Percentiles rank a stretch among this genome's conserved stretches.
Evolutionary conservation across 2,329 filamentous ascomycete genomes (phyloP).

Genomic region (Diaporthe ilicicola): DNA sequence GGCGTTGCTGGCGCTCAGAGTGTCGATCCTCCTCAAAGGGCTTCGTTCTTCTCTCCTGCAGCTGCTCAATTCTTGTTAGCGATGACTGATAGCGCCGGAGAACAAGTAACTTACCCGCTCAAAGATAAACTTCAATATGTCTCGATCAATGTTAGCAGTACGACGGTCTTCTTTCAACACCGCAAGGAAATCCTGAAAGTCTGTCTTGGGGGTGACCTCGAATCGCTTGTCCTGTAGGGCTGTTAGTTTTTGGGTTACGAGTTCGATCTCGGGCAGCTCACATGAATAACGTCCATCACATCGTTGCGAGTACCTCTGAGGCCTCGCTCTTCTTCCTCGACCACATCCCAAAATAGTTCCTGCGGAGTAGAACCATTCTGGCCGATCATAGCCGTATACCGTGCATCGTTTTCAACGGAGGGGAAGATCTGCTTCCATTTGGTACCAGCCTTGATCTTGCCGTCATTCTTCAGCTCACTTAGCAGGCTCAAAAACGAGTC

Average conservation of each 20-base stretch:
- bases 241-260: constrained; percentile 46
- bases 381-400: constrained; percentile 84
- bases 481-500: constrained; percentile 83
- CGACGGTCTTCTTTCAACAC: constrained; percentile 87
- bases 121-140: constrained; percentile 83
- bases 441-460: constrained; percentile 86
- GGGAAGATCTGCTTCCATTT: constrained; percentile 89
- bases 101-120: constrained; percentile 67
- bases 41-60: constrained; percentile 86
- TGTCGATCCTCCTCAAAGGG: constrained; percentile 87
- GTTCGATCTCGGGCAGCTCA: constrained; percentile 53
- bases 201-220: constrained; percentile 87
- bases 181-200: constrained; percentile 85
- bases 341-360: constrained; percentile 93
- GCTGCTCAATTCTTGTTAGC: constrained; percentile 52
- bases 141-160: constrained; percentile 85
- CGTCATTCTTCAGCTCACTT: constrained; percentile 74
- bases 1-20: constrained; percentile 84
- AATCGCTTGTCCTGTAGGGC: constrained; percentile 80
- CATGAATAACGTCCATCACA: constrained; percentile 87
- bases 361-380: constrained; percentile 85
- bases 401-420: constrained; percentile 79
- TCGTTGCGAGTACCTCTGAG: constrained; percentile 83
- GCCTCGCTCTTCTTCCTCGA: constrained; percentile 93
- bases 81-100: background rate